These are phyloP conservation scores for Populus trichocarpa DNA, from an alignment of 441 rosid genomes.

Conservation along the genomic window DNA sequence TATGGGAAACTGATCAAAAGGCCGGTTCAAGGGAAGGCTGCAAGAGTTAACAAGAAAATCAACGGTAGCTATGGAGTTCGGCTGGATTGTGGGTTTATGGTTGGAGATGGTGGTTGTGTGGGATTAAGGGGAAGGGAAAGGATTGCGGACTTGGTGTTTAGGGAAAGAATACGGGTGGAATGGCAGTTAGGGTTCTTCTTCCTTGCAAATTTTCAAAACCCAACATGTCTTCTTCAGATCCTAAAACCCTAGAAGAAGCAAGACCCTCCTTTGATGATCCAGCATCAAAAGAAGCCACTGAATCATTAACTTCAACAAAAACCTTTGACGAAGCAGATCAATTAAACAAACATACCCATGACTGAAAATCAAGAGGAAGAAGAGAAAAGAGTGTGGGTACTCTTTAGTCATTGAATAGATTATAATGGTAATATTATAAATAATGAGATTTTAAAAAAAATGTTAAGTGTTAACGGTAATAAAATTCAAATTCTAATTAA, in stretches of 20 bases:
- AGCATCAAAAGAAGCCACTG: neutral
- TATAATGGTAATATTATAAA: no score
- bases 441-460: no score
- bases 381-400: slow-evolving; percentile 73
- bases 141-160: no score
- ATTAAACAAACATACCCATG: slow-evolving; percentile 11
- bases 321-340: slow-evolving; percentile 18
- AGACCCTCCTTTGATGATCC: neutral
- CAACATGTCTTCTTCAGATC: slow-evolving; percentile 27
- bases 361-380: slow-evolving; percentile 22
- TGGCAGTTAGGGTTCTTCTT: no score
- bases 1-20: no score
- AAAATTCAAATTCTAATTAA: no score
- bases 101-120: neutral
- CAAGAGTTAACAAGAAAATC: neutral
- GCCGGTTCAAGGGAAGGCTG: no score
- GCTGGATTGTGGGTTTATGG: neutral
- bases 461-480: no score
- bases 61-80: neutral
- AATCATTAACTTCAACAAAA: slow-evolving; percentile 14
- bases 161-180: no score
- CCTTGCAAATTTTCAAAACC: neutral
- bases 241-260: slow-evolving; percentile 10
- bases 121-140: neutral
- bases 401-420: no score